Conservation (phyloP, 257 asterid species). For the Gentiana macrophylla region DNA sequence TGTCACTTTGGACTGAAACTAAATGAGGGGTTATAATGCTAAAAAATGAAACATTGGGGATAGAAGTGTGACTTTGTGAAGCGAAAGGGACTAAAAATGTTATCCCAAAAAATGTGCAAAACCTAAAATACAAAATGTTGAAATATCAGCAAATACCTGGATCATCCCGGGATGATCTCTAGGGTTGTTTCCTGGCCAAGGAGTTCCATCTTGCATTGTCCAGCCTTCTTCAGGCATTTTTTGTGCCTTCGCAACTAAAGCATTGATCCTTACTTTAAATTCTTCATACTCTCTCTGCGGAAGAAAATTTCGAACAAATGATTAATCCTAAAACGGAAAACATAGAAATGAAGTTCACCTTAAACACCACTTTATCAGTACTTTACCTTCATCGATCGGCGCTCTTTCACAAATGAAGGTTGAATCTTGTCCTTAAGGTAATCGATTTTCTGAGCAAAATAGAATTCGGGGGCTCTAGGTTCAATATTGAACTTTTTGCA, state of each 20-base stretch:
- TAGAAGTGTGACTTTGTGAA: not conserved
- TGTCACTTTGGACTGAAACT: no score
- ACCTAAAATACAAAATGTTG: not conserved
- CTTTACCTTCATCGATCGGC: slow-evolving; percentile 83
- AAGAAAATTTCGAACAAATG: not conserved
- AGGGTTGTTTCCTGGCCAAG: slow-evolving; percentile 84
- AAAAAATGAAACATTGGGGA: no score
- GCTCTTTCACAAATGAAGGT: slow-evolving; percentile 77
- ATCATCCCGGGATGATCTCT: slow-evolving; percentile 96
- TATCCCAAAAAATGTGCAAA: not conserved
- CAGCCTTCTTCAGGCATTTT: slow-evolving; percentile 92
- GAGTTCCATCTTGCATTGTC: slow-evolving; percentile 91
- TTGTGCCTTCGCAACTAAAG: slow-evolving; percentile 68
- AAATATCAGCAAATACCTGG: slow-evolving; percentile 42
- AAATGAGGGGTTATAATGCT: no score
- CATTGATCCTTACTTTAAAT: slow-evolving; percentile 74
- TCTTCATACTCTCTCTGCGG: slow-evolving; percentile 87
- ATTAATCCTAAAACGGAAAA: not conserved
- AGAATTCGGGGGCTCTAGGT: slow-evolving; percentile 93
- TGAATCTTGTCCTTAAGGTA: slow-evolving; percentile 71
- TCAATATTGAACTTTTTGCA: slow-evolving; percentile 71
- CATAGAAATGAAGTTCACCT: not conserved
- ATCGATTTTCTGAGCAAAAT: slow-evolving; percentile 74
- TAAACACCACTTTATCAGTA: not conserved
- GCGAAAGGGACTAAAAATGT: not conserved